A percentile compares a stretch with the other conserved stretches of the same genome.
These are phyloP conservation scores for Pichia sp. DNA, from an alignment of 1,139 yeast species.

Conservation along the genomic window DNA sequence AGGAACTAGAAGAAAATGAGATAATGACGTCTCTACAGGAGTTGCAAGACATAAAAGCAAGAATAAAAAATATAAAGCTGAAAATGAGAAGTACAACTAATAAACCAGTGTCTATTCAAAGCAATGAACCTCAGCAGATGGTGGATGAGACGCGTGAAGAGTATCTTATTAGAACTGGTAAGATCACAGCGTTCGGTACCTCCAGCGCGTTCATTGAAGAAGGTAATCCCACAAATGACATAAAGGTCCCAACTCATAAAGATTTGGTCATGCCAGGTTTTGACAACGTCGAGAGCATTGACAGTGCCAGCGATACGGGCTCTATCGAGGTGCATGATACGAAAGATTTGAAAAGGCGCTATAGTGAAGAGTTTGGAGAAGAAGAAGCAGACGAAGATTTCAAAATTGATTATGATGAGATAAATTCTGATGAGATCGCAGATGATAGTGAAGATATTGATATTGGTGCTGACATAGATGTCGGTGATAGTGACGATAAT, in stretches of 20 bases:
- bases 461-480: neutral
- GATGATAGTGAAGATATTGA: conserved; percentile 16
- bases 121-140: conserved; percentile 23
- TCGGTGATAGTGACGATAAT: too few relatives aligned
- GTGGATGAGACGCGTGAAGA: conserved; percentile 76
- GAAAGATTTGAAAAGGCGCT: neutral
- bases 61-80: conserved; percentile 34
- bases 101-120: neutral
- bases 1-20: conserved; percentile 43
- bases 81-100: neutral
- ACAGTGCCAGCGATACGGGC: neutral
- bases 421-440: conserved; percentile 15
- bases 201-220: conserved; percentile 43
- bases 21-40: conserved; percentile 48
- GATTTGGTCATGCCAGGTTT: conserved; percentile 37
- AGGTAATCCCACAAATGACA: conserved; percentile 2
- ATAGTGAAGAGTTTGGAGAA: neutral
- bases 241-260: conserved; percentile 29
- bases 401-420: conserved; percentile 9
- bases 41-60: conserved; percentile 50
- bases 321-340: neutral
- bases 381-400: conserved; percentile 11
- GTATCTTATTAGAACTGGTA: conserved; percentile 78
- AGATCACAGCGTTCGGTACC: conserved; percentile 89
- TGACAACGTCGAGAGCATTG: conserved; percentile 4